Evolutionary conservation across 1,284 basidiomycete genomes (phyloP).

Genomic region (Cryptococcus maquisensis): DNA sequence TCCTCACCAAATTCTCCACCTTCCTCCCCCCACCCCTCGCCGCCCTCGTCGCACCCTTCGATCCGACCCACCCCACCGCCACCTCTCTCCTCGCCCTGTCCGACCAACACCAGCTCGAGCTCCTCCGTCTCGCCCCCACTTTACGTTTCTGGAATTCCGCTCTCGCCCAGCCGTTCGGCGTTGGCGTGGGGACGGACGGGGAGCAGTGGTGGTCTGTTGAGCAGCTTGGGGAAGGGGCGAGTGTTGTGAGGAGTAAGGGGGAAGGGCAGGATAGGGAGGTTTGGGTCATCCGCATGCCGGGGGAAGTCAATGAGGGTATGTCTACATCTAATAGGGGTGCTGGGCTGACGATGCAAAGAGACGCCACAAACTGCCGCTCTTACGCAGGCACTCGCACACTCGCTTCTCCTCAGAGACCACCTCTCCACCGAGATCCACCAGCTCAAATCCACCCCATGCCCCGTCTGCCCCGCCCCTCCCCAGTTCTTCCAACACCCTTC

Average conservation of each 20-base stretch:
- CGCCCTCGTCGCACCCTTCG: slow-evolving; percentile 19
- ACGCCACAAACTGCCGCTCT: slow-evolving; percentile 9
- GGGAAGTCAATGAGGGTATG: slow-evolving; percentile 18
- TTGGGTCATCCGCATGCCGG: slow-evolving; percentile 34
- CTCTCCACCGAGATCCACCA: slow-evolving; percentile 23
- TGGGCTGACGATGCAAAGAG: slow-evolving; percentile 1
- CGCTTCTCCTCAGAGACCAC: slow-evolving; percentile 32
- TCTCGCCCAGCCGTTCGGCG: slow-evolving; percentile 3
- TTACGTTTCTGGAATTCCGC: slow-evolving; percentile 29
- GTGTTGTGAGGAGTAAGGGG: slow-evolving; percentile 25
- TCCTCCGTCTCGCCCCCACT: slow-evolving; percentile 20
- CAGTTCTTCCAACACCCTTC: too few relatives aligned
- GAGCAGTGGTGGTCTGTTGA: slow-evolving; percentile 40
- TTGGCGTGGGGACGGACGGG: slow-evolving; percentile 9
- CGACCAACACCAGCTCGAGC: slow-evolving; percentile 13
- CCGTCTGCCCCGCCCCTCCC: slow-evolving; percentile 3
- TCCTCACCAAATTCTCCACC: slow-evolving; percentile 34
- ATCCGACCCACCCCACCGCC: slow-evolving; percentile 6
- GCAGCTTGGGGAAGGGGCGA: slow-evolving; percentile 36
- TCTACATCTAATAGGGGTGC: not conserved
- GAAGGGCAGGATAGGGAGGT: slow-evolving; percentile 33
- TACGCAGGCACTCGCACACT: slow-evolving; percentile 31
- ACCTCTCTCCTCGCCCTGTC: slow-evolving; percentile 2
- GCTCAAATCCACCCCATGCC: slow-evolving; percentile 16
- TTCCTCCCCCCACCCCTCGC: slow-evolving; percentile 43